Conservation (phyloP, 495 filamentous ascomycete species). For the Margaritispora aquatica region DNA sequence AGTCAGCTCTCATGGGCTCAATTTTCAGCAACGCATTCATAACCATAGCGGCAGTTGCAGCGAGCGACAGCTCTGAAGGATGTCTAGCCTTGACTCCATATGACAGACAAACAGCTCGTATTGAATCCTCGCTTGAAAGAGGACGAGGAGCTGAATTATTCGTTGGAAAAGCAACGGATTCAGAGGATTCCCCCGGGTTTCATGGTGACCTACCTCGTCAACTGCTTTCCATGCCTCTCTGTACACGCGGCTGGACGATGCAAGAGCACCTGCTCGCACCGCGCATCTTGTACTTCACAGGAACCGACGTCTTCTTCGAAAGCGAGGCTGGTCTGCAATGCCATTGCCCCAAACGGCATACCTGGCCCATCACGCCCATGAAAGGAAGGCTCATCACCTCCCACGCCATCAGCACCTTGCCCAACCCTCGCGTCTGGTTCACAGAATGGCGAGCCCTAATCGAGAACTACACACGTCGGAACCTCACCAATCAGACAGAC, state of each 20-base stretch:
- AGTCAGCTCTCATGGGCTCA: constrained; percentile 30
- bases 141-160: background rate
- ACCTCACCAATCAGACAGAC: background rate
- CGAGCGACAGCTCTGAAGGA: background rate
- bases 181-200: background rate
- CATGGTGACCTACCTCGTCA: background rate
- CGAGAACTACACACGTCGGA: background rate
- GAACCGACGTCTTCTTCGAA: constrained; percentile 14
- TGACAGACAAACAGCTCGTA: too few species aligned
- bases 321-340: constrained; percentile 1
- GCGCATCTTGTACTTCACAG: constrained; percentile 16
- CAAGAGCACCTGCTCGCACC: constrained; percentile 17
- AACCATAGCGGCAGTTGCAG: constrained; percentile 3
- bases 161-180: background rate
- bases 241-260: constrained; percentile 16
- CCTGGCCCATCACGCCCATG: background rate
- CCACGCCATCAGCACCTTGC: background rate
- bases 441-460: background rate
- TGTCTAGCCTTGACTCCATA: background rate
- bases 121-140: too few species aligned
- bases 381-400: too few species aligned
- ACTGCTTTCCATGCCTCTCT: background rate
- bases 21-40: constrained; percentile 14
- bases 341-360: background rate
- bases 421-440: background rate